Evolutionary conservation across 495 filamentous ascomycete species (phyloP), one percentile per base, ranked within the genome.

Genomic region (Saxispiralis lemnorum): DNA sequence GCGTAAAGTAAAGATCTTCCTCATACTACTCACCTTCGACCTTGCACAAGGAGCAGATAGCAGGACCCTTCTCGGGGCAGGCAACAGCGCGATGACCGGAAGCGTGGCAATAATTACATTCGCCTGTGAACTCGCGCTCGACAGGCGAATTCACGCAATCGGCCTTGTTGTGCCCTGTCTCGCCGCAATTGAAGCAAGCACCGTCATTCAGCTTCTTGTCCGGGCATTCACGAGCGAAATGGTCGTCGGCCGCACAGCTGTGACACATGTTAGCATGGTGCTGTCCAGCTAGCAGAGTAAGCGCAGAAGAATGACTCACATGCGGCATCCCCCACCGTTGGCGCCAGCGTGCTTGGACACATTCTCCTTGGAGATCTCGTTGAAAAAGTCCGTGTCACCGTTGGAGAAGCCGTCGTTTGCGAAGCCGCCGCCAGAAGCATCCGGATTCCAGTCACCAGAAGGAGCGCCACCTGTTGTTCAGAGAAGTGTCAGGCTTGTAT

Each of bases 151-250:
- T 76, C 15, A 79, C 56, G 51, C 81, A 87, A 1, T 82, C 74
- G 2, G 66, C 61, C 61, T 83, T 78, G 49, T 59, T 61, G 52
- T 88, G 81, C 2, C 80, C 81, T 45, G 67, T 59, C 54, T 84
- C 60, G 31, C 78, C 81, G 48, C 84, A 93, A 56, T 84, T 86
- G 69, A 75, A 92, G 63, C 83, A 93, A 28, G 65, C 70, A 18
- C 65, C 66, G 28, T 51, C 63, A 13, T 58, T 58, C 47, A 64
- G 60, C 15, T 64, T 62, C 40, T 63, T 65, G 28, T 71, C 61
- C 1, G 68, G 65, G 49, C 75, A 79, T 18, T 76, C 66, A 28
- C 72, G 69, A 32, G 72, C 67, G 47, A 75, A 70, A 47, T 80
- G 76, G 17, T 64, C 71, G 13, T 58, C 44, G 10, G 60, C 46